Percentiles rank a stretch among this genome's conserved stretches.
phyloP scores from a whole-genome alignment of 176 grass and related monocot species.

The Juncus inflexus region DNA sequence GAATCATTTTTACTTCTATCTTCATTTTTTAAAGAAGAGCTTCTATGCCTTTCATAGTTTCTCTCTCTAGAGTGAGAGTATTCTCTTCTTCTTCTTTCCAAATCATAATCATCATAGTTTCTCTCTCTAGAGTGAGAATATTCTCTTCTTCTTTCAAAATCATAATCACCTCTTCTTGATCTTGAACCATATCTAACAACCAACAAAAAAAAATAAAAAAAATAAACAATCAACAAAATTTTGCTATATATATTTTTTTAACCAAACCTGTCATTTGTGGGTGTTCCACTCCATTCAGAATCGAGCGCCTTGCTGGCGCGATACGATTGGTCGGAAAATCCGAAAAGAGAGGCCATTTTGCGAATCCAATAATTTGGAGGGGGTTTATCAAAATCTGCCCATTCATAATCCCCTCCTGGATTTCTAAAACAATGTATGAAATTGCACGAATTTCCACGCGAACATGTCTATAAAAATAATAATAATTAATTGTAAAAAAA shows the following conservation, averaged over 20 bases:
- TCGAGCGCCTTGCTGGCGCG: slow-evolving; percentile 35
- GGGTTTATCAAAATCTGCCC: slow-evolving; percentile 89
- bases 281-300: slow-evolving; percentile 50
- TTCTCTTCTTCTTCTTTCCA: slow-evolving; percentile 42
- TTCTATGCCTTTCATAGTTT: slow-evolving; percentile 28
- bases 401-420: slow-evolving; percentile 95
- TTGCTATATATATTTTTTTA: background rate
- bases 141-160: slow-evolving; percentile 39
- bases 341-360: slow-evolving; percentile 87
- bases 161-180: slow-evolving; percentile 36
- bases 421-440: slow-evolving; percentile 96
- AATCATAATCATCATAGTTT: slow-evolving; percentile 35
- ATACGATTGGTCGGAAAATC: slow-evolving; percentile 42
- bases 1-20: slow-evolving; percentile 25
- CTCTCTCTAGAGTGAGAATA: slow-evolving; percentile 28
- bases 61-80: slow-evolving; percentile 28
- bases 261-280: slow-evolving; percentile 35
- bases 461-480: slow-evolving; percentile 59
- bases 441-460: slow-evolving; percentile 75
- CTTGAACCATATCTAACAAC: slow-evolving; percentile 43
- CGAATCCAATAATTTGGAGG: slow-evolving; percentile 82
- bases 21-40: slow-evolving; percentile 30
- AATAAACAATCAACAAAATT: slow-evolving; percentile 16
- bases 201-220: slow-evolving; percentile 14
- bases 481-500: background rate